Base-by-base conservation (phyloP, 2,329 filamentous ascomycete genomes). In the Diplodia corticola region DNA sequence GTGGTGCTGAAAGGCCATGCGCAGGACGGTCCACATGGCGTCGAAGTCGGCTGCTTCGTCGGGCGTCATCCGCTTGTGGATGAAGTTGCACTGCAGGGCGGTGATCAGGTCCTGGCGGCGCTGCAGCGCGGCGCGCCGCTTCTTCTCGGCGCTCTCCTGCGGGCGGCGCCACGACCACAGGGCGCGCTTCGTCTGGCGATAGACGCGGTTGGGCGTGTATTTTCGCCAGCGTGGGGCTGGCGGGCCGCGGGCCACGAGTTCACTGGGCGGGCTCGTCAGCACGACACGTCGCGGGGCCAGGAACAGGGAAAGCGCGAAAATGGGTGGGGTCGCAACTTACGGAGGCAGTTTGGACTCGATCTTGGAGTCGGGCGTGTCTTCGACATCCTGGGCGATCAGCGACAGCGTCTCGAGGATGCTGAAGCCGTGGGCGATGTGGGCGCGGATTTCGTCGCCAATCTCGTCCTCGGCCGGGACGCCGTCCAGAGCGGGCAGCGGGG, bases 381-480 rank as follows among this genome's bases (percentile, higher is more conserved):
- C 66, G 9, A 73, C 68, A 2, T 72, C 59, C 33, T 68, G 64
- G 2, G 75, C 72, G 35, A 76, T 75, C 4, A 67, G 70, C 3
- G 70, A 71, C 2, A 77, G 64, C 4, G 67, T 68, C 40, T 68
- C 63, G 17, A 77, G 57, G 12, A 76, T 70, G 22, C 70, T 65
- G 71, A 72, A 77, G 20, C 74, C 74, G 63, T 71, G 73, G 17
- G 73, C 70, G 20, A 75, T 68, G 44, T 72, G 69, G 10, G 57
- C 64, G 66, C 74, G 74, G 30, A 77, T 53, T 40, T 65, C 70
- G 44, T 76, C 70, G 53, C 74, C 74, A 55, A 70, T 71, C 6
- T 70, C 57, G 44, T 76, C 74, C 64, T 76, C 73, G 28, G 74
- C 73, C 2, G 71, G 70, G 24, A 75, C 72, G 26, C 73, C 72